These are phyloP conservation scores for Starmerella powellii DNA, from an alignment of 805 yeast species.

Conservation along the genomic window DNA sequence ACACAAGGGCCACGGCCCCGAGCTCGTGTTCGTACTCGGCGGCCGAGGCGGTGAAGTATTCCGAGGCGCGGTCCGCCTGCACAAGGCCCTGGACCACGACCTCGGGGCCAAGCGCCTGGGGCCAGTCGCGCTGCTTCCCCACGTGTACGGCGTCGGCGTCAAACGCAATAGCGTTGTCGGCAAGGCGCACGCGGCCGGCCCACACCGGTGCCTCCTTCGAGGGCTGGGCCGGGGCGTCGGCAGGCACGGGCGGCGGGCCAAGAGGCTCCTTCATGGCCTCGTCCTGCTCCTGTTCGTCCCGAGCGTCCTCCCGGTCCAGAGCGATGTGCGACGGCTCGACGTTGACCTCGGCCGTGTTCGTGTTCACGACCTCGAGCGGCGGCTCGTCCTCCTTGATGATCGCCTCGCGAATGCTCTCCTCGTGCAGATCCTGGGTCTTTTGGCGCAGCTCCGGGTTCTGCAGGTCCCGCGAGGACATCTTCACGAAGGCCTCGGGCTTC, in stretches of 20 bases:
- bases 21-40: slow-evolving; percentile 36
- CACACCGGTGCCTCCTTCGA: slow-evolving; percentile 4
- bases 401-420: slow-evolving; percentile 54
- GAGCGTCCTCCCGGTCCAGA: slow-evolving; percentile 42
- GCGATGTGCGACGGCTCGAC: slow-evolving; percentile 67
- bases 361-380: slow-evolving; percentile 38
- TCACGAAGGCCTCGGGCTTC: slow-evolving; percentile 46
- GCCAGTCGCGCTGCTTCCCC: slow-evolving; percentile 24
- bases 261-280: slow-evolving; percentile 9
- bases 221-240: background rate
- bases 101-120: slow-evolving; percentile 17
- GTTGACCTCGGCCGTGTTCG: slow-evolving; percentile 56
- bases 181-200: slow-evolving; percentile 22
- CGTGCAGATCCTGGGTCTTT: slow-evolving; percentile 58
- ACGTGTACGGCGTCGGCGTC: slow-evolving; percentile 3
- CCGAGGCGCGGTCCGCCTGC: slow-evolving; percentile 41
- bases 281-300: slow-evolving; percentile 6
- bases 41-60: slow-evolving; percentile 38
- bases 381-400: slow-evolving; percentile 46
- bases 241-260: slow-evolving; percentile 19
- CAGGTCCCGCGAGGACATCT: slow-evolving; percentile 60
- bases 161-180: slow-evolving; percentile 1
- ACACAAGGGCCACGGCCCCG: slow-evolving; percentile 37
- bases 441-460: slow-evolving; percentile 61
- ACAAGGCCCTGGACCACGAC: slow-evolving; percentile 53